Conservation (phyloP, 2,329 filamentous ascomycete species). For the Phialophora chinensis region DNA sequence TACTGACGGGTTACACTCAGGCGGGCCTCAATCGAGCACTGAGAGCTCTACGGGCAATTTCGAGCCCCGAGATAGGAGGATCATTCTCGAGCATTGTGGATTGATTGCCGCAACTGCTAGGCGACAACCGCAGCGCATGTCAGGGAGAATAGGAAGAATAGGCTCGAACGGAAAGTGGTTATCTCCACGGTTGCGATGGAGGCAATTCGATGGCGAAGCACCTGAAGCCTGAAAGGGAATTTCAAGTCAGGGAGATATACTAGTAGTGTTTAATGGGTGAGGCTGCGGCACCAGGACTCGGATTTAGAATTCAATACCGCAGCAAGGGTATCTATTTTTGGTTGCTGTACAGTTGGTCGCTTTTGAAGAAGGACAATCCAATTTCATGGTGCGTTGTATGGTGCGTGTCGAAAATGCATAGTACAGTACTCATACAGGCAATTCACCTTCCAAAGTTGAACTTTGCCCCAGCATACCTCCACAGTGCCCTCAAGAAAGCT, state of each 20-base stretch:
- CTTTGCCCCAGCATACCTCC: conserved; percentile 83
- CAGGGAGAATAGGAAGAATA: not conserved
- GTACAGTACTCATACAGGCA: not conserved
- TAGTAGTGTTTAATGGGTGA: not conserved
- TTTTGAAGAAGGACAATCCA: not conserved
- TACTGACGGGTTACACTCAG: not conserved
- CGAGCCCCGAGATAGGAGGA: not conserved
- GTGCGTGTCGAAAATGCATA: not conserved
- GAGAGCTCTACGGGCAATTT: not conserved
- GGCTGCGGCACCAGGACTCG: not conserved
- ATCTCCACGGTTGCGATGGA: not conserved
- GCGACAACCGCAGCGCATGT: not conserved
- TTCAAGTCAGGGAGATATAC: not conserved
- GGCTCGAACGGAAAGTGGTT: not conserved
- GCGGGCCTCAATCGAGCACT: not conserved
- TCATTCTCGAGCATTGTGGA: not conserved
- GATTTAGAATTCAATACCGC: not conserved
- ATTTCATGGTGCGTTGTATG: not conserved
- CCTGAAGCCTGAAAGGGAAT: not conserved
- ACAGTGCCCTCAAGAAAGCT: conserved; percentile 83
- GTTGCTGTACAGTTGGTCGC: not conserved
- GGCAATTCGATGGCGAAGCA: not conserved
- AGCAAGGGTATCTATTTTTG: not conserved
- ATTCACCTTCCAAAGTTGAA: conserved; percentile 77
- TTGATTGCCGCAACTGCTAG: not conserved